Base-by-base conservation (phyloP, 257 asterid genomes). In the Nyctanthes arbortristis region DNA sequence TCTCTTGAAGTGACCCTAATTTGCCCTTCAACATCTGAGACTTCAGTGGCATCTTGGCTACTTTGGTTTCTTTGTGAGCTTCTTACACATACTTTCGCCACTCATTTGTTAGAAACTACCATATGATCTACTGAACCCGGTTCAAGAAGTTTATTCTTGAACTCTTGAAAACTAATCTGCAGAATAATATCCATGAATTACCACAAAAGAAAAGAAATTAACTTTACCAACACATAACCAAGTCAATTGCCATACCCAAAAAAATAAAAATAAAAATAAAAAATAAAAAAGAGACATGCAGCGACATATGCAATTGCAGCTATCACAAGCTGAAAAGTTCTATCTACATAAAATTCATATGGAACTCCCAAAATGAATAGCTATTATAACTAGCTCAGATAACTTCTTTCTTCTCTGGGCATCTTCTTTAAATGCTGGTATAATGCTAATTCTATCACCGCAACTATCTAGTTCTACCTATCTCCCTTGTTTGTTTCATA, bases 121-220 rank as follows among this genome's bases (percentile, higher is more conserved):
- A 92, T 78, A 62, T 80, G 98, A 79, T 92, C 98, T 66, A 92
- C 98, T 60, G 88, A 65, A 66, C 98, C 98, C 25, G 92, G 91
- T 78, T 92, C 98, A 30, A 92, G 95, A 64, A 92, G 90, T 84
- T 86, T 92, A 81, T 84, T 89, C 65, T 84, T 89, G 90, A 92
- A 92, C 80, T 89, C 98, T 77, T 92, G 98, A 81, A 92, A 92
- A 82, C 96, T 92, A 71, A 92, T 92, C 98, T 92, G 96, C 88
- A 77, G 36, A 57, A 28, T 28, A 27, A 70, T 47, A 59, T 35
- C 59, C 24, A 52, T 5, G 16, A 0, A 52, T 52, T 22, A 49
- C 73, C 58, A 59, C 30, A 40, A 22, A 73, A 62, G 22, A 56
- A 59, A 56, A 75, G 30, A 61, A 65, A 70, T 55, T 13, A 61